Percentiles rank a stretch among this genome's conserved stretches.
Evolutionary conservation across 2,329 filamentous ascomycete genomes (phyloP).

Genomic region (Lasiodiplodia sp.): DNA sequence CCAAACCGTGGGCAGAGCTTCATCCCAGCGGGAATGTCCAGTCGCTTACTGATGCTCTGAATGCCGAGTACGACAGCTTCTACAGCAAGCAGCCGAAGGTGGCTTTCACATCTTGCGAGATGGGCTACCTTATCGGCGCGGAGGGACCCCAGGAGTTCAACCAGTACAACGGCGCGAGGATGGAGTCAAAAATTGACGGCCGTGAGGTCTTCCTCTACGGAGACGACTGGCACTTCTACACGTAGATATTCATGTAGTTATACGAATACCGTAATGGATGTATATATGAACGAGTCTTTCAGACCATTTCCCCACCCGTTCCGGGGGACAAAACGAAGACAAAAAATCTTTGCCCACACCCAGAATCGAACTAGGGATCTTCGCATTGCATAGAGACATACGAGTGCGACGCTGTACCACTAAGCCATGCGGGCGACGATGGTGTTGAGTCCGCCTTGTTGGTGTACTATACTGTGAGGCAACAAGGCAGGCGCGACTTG

Average conservation of each 20-base stretch:
- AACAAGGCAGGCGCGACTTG: not conserved
- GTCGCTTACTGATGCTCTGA: constrained; percentile 61
- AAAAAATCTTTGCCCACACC: constrained; percentile 25
- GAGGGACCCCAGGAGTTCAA: constrained; percentile 53
- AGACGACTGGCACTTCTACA: constrained; percentile 25
- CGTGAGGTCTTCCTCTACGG: constrained; percentile 22
- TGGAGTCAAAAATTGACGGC: constrained; percentile 5
- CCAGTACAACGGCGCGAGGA: constrained; percentile 2
- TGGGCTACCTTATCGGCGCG: constrained; percentile 63
- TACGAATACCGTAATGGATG: not conserved
- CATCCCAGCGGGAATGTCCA: constrained; percentile 62
- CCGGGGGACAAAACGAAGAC: not conserved
- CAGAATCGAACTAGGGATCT: constrained; percentile 31
- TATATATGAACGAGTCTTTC: not conserved
- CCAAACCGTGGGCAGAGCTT: constrained; percentile 63
- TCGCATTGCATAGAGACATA: constrained; percentile 19
- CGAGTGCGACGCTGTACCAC: constrained; percentile 31
- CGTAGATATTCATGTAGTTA: not conserved
- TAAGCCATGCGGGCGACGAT: constrained; percentile 29
- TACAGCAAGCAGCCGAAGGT: constrained; percentile 61
- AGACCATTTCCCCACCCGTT: not conserved
- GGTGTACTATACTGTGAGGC: not conserved
- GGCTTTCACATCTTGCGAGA: constrained; percentile 60
- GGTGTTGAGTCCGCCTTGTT: not conserved
- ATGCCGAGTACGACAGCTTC: constrained; percentile 58